Percentiles rank a stretch among this genome's conserved stretches.
Conservation (phyloP, 495 filamentous ascomycete species). For the Tuber calosporum region DNA sequence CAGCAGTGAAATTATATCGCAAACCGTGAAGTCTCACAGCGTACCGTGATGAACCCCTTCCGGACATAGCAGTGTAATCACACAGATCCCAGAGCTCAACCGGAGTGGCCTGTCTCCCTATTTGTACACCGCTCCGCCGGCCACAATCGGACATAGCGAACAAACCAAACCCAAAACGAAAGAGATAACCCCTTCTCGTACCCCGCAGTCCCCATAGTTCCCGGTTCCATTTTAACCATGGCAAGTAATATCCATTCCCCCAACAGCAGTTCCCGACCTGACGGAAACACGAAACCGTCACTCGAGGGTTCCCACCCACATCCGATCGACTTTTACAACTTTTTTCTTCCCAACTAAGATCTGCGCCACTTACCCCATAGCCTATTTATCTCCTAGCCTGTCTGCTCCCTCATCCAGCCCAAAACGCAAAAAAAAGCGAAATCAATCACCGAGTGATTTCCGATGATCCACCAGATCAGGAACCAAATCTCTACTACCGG, state of each 20-base stretch:
- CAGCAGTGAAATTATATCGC: background rate
- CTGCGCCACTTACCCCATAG: background rate
- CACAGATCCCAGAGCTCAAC: background rate
- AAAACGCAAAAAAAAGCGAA: background rate
- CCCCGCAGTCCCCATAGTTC: background rate
- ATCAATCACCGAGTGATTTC: background rate
- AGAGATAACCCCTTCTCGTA: background rate
- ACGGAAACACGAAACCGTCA: background rate
- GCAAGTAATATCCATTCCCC: background rate
- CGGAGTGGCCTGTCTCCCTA: background rate
- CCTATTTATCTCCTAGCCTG: background rate
- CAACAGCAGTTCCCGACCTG: background rate
- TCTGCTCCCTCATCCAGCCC: background rate
- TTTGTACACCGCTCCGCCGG: background rate
- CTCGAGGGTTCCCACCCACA: background rate
- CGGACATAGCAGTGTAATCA: background rate
- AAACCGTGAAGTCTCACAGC: background rate
- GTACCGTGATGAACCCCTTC: background rate
- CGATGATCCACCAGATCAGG: background rate
- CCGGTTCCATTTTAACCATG: background rate
- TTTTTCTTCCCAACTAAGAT: background rate
- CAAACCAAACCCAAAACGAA: background rate
- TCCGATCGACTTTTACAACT: background rate
- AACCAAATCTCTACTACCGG: background rate
- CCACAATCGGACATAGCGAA: background rate